phyloP scores from a whole-genome alignment of 805 yeast species.

The Tetrapisispora iriomotensis region DNA sequence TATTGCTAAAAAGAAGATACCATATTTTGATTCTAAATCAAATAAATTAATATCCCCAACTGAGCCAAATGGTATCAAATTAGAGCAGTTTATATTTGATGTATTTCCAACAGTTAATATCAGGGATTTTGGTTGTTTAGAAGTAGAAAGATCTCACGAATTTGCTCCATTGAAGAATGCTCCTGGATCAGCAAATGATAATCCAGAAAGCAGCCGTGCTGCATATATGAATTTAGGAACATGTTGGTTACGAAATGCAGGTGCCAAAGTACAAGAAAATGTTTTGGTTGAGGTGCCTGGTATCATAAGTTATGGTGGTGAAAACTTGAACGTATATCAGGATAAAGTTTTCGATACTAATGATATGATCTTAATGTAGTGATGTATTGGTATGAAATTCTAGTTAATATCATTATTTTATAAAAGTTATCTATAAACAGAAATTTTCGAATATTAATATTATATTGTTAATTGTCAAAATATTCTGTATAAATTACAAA shows the following conservation, averaged over 20 bases:
- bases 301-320: conserved; percentile 64
- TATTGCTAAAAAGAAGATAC: conserved; percentile 85
- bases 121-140: conserved; percentile 75
- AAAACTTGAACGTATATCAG: conserved; percentile 48
- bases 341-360: conserved; percentile 34
- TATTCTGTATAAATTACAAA: too few species aligned
- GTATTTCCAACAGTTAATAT: conserved; percentile 75
- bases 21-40: conserved; percentile 40
- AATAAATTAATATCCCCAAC: conserved; percentile 50
- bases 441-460: too few species aligned
- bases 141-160: conserved; percentile 76
- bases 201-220: conserved; percentile 69
- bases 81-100: conserved; percentile 95
- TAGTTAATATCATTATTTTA: too few species aligned
- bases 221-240: conserved; percentile 61
- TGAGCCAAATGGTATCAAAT: conserved; percentile 80
- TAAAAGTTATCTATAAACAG: too few species aligned
- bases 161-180: conserved; percentile 93
- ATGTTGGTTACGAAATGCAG: conserved; percentile 60
- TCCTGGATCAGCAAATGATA: conserved; percentile 70
- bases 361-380: neutral
- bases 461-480: too few species aligned
- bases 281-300: conserved; percentile 70
- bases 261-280: conserved; percentile 46
- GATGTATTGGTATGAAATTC: too few species aligned